Evolutionary conservation across 1,284 basidiomycete genomes (phyloP).

Genomic region (Ustilago loliicola): DNA sequence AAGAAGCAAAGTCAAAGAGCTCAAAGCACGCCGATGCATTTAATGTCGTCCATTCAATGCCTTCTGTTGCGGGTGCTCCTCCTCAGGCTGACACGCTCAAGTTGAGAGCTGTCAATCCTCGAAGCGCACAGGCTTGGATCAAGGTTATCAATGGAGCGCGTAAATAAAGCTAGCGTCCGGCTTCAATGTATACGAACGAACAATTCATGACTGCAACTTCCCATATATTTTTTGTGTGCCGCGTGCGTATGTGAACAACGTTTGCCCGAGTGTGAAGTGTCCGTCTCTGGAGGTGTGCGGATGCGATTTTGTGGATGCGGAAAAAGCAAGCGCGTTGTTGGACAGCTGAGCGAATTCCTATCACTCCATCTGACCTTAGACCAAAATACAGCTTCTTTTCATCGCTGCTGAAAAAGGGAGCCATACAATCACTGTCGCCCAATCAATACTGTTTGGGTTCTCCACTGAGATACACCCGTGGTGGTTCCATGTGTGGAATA

Average conservation of each 20-base stretch:
- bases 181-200: not conserved
- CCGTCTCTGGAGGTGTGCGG: too few relatives aligned
- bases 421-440: conserved; percentile 27
- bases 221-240: too few relatives aligned
- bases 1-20: conserved; percentile 20
- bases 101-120: conserved; percentile 18
- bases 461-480: not conserved
- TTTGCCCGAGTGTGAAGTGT: too few relatives aligned
- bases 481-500: not conserved
- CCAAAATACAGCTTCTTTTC: conserved; percentile 23
- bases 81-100: conserved; percentile 30
- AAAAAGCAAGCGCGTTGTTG: too few relatives aligned
- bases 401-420: conserved; percentile 2
- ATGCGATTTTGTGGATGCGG: too few relatives aligned
- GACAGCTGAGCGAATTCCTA: not conserved
- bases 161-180: too few relatives aligned
- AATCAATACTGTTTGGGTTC: not conserved
- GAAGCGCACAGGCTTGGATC: conserved; percentile 39
- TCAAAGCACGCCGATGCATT: conserved; percentile 30
- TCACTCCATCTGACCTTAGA: conserved; percentile 17
- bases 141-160: conserved; percentile 20
- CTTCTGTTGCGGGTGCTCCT: not conserved
- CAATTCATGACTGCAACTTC: not conserved
- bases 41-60: conserved; percentile 26
- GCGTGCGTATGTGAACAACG: too few relatives aligned